phyloP scores from a whole-genome alignment of 148 eudicot species.

The Chenopodium quinoa region DNA sequence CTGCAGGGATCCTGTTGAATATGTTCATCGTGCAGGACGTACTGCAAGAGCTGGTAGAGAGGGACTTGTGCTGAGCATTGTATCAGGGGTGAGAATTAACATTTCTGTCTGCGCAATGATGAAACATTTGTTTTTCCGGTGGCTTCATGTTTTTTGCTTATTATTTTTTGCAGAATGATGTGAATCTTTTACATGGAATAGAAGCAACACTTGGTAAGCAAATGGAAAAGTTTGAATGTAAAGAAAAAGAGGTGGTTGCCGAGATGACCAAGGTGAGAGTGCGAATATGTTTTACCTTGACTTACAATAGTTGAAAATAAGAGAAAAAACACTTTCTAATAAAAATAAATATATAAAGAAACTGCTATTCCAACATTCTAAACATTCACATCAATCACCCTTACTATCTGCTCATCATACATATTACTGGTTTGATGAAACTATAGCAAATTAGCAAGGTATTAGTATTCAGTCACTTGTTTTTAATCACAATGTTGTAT shows the following conservation, averaged over 20 bases:
- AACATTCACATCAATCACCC: neutral
- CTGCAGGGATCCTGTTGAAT: constrained; percentile 35
- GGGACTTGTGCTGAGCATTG: no score
- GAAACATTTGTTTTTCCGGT: no score
- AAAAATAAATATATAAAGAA: neutral
- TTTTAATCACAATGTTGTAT: neutral
- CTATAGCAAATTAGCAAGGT: neutral
- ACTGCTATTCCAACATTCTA: neutral
- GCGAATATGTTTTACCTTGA: neutral
- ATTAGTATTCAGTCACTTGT: neutral
- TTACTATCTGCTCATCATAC: neutral
- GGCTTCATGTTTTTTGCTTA: no score
- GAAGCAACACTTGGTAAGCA: constrained; percentile 73
- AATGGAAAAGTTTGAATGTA: constrained; percentile 63
- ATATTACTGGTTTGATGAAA: neutral
- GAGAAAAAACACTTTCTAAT: neutral
- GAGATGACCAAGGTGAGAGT: constrained; percentile 69
- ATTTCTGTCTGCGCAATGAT: no score
- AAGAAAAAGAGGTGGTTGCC: constrained; percentile 68
- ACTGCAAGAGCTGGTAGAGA: no score
- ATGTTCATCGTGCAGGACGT: no score
- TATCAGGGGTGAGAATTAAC: no score
- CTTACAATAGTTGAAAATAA: neutral
- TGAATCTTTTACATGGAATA: constrained; percentile 56
- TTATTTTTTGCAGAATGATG: constrained; percentile 56